phyloP scores from a whole-genome alignment of 371 early-diverging fungal genomes.

The Mucor indicus region DNA sequence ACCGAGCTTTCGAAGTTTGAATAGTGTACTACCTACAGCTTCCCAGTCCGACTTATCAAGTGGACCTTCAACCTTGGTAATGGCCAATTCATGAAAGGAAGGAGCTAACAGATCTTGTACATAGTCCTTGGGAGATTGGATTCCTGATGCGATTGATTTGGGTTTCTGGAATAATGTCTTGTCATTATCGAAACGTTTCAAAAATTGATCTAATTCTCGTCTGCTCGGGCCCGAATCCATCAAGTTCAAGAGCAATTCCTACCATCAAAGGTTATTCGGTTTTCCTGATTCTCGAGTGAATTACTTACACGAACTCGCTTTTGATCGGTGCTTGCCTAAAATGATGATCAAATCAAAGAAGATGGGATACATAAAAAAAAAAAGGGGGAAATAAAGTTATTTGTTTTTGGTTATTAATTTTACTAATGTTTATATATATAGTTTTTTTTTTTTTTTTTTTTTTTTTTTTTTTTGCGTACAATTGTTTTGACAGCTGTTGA shows the following conservation, averaged over 20 bases:
- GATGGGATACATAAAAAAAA: no score
- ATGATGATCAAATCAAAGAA: no score
- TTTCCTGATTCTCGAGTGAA: no score
- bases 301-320: no score
- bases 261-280: background rate
- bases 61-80: conserved; percentile 61
- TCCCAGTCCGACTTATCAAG: conserved; percentile 48
- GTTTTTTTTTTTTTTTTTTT: no score
- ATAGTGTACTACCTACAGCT: conserved; percentile 56
- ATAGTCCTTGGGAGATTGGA: conserved; percentile 38
- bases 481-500: no score
- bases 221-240: conserved; percentile 71
- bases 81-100: conserved; percentile 49
- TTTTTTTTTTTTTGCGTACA: no score
- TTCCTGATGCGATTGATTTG: conserved; percentile 5
- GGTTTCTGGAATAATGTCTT: no score
- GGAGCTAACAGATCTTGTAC: conserved; percentile 49
- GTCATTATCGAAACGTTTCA: conserved; percentile 61
- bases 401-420: no score
- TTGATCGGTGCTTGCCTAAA: background rate
- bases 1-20: conserved; percentile 67
- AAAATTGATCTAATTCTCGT: conserved; percentile 72
- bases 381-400: no score
- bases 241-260: conserved; percentile 16
- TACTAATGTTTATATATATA: no score